Percentiles rank a stretch among this genome's conserved stretches.
These are phyloP conservation scores for Amyloporia xantha DNA, from an alignment of 768 basidiomycete species.

Conservation along the genomic window DNA sequence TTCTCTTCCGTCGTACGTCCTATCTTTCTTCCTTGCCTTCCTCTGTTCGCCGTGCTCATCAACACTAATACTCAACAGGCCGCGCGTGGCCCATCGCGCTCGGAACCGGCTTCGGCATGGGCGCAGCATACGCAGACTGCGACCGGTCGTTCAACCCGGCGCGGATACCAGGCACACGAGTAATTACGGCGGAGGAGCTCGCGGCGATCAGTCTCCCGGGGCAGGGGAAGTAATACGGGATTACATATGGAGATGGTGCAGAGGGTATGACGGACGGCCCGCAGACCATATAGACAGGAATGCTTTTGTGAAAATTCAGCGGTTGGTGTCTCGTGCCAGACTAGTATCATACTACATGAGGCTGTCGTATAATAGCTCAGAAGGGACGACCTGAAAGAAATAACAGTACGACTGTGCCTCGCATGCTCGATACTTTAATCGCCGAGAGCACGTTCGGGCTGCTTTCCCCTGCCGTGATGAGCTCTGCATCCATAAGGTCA, in stretches of 20 bases:
- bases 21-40: not conserved
- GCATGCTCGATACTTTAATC: too few species aligned
- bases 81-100: slow-evolving; percentile 90
- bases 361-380: too few species aligned
- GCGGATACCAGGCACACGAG: slow-evolving; percentile 75
- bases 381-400: too few species aligned
- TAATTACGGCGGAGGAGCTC: slow-evolving; percentile 38
- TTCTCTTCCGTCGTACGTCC: slow-evolving; percentile 84
- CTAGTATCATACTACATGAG: too few species aligned
- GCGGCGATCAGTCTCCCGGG: not conserved
- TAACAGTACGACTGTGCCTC: too few species aligned
- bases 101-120: slow-evolving; percentile 80
- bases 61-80: slow-evolving; percentile 45
- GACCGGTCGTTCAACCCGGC: slow-evolving; percentile 91
- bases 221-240: not conserved
- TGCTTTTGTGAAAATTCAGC: too few species aligned
- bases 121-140: slow-evolving; percentile 86
- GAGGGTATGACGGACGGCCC: not conserved
- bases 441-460: too few species aligned
- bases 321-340: too few species aligned
- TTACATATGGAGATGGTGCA: not conserved
- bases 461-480: too few species aligned
- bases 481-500: too few species aligned
- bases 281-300: not conserved
- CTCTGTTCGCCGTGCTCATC: slow-evolving; percentile 1